Conservation (phyloP, 352 stramenopile genomes). For the Peronospora farinosa region DNA sequence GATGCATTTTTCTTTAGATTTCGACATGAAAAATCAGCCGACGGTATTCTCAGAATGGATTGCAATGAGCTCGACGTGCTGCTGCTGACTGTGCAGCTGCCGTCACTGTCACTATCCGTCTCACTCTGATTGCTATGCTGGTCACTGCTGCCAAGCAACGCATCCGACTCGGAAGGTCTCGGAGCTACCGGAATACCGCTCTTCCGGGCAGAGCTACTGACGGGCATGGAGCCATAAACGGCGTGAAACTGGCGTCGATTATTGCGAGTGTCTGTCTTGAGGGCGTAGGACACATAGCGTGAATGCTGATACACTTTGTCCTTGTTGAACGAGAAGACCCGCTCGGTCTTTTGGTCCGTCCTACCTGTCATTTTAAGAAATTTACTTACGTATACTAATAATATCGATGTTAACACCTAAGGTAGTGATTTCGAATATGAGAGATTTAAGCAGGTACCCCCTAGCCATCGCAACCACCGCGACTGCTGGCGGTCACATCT, state of each 20-base stretch:
- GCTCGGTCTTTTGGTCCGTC: conserved; percentile 21
- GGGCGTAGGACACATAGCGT: conserved; percentile 30
- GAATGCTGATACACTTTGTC: conserved; percentile 24
- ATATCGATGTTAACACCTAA: background rate
- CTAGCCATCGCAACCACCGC: conserved; percentile 10
- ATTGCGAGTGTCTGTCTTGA: conserved; percentile 15
- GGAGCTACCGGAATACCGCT: conserved; percentile 9
- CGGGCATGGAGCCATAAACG: conserved; percentile 38
- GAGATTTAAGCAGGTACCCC: background rate
- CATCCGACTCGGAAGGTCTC: conserved; percentile 12
- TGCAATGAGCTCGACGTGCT: conserved; percentile 31
- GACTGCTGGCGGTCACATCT: conserved; percentile 19
- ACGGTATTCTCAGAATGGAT: conserved; percentile 63
- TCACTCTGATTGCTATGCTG: conserved; percentile 52
- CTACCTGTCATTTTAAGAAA: conserved; percentile 18
- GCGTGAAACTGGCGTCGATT: conserved; percentile 18
- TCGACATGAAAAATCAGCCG: conserved; percentile 30
- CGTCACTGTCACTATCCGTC: conserved; percentile 76
- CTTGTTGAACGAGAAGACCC: conserved; percentile 18
- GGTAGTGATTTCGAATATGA: conserved; percentile 26
- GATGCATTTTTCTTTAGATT: conserved; percentile 56
- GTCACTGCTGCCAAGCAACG: conserved; percentile 17
- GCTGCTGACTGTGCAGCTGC: conserved; percentile 38
- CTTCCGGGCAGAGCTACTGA: conserved; percentile 4
- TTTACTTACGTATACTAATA: background rate